phyloP scores from a whole-genome alignment of 352 stramenopile species.

The Phytopythium oedochilum region DNA sequence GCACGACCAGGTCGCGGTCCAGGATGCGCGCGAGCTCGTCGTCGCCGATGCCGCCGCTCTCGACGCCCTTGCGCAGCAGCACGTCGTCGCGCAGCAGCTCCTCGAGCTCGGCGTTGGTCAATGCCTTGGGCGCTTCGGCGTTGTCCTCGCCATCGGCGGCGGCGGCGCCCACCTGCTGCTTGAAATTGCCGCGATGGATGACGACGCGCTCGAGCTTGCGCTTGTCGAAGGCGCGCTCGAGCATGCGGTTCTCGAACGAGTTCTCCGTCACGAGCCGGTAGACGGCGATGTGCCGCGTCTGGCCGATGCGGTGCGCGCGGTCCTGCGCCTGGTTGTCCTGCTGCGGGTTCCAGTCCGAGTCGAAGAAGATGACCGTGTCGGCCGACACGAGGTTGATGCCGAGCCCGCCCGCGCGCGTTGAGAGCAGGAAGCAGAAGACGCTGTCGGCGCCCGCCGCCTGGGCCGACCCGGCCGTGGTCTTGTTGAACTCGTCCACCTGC shows the following conservation, averaged over 20 bases:
- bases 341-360: constrained; percentile 99
- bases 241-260: constrained; percentile 94
- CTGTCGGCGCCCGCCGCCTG: constrained; percentile 19
- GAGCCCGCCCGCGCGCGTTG: constrained; percentile 92
- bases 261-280: constrained; percentile 93
- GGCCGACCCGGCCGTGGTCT: constrained; percentile 26
- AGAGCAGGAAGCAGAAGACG: constrained; percentile 83
- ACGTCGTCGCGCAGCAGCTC: constrained; percentile 73
- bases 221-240: constrained; percentile 89
- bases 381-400: constrained; percentile 97
- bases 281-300: constrained; percentile 88
- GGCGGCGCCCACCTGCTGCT: constrained; percentile 25
- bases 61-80: constrained; percentile 58
- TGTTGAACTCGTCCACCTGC: constrained; percentile 98
- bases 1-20: constrained; percentile 64
- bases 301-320: constrained; percentile 87
- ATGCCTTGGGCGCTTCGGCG: constrained; percentile 12
- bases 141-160: constrained; percentile 13
- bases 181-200: constrained; percentile 85
- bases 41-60: constrained; percentile 67
- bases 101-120: constrained; percentile 76
- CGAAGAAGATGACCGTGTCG: constrained; percentile 97
- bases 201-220: constrained; percentile 88
- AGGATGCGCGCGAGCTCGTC: constrained; percentile 61
- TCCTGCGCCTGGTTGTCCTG: constrained; percentile 93